A percentile compares a stretch with the other conserved stretches of the same genome.
Evolutionary conservation across 306 rosid species (phyloP).

Genomic region (Begonia peltatifolia): DNA sequence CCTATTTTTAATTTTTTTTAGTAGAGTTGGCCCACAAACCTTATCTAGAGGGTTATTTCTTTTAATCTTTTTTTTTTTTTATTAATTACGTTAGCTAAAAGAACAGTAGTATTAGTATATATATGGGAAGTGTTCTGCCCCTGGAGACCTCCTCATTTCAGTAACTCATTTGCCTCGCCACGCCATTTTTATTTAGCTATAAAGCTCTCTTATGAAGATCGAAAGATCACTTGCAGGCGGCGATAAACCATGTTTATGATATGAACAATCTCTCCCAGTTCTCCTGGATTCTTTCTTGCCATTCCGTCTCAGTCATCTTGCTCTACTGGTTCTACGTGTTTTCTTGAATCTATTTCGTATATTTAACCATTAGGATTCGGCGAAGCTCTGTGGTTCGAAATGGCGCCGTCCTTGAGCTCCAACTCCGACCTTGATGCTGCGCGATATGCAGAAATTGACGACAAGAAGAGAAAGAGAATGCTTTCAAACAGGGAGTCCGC

Average conservation of each 20-base stretch:
- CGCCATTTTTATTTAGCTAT: no score
- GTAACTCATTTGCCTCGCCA: no score
- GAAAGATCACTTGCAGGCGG: no score
- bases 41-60: no score
- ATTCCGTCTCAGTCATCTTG: conserved; percentile 5
- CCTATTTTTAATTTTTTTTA: no score
- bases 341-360: neutral
- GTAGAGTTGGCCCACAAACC: no score
- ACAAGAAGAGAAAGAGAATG: conserved; percentile 12
- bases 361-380: neutral
- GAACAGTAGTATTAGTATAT: no score
- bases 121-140: no score
- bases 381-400: neutral
- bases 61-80: no score
- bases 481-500: conserved; percentile 11
- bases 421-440: neutral
- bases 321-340: conserved; percentile 11
- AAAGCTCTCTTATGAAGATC: no score
- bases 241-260: neutral
- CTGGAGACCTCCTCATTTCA: no score
- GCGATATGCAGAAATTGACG: neutral
- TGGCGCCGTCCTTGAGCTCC: neutral
- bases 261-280: conserved; percentile 3
- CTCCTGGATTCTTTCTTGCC: neutral
- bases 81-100: no score